Percentiles rank a stretch among this genome's conserved stretches.
Evolutionary conservation across 371 early-diverging fungal genomes (phyloP).

Genomic region (Furculomyces boomerangus): DNA sequence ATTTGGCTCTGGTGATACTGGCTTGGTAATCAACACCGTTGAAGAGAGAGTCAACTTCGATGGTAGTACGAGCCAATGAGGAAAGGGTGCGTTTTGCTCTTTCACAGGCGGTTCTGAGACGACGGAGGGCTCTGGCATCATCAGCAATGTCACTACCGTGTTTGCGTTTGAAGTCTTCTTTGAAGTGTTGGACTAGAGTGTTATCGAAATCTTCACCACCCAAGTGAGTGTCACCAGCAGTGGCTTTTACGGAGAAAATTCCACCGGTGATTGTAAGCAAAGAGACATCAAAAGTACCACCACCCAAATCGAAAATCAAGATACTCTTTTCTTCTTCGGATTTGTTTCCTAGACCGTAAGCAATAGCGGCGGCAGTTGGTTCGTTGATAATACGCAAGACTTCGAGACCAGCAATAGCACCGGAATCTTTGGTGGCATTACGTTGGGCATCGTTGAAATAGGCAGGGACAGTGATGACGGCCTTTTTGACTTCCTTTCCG

Average conservation of each 20-base stretch:
- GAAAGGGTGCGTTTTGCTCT: constrained; percentile 92
- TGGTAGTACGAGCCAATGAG: constrained; percentile 69
- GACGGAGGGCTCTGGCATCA: constrained; percentile 82
- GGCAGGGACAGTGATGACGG: constrained; percentile 96
- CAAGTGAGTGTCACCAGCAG: constrained; percentile 94
- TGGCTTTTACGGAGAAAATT: constrained; percentile 88
- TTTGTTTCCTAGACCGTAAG: constrained; percentile 86
- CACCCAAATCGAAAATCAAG: constrained; percentile 95
- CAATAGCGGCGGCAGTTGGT: constrained; percentile 98
- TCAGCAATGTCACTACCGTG: constrained; percentile 43
- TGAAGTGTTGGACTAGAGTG: constrained; percentile 78
- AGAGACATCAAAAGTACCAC: constrained; percentile 97
- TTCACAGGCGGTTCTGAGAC: constrained; percentile 91
- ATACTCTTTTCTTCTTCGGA: constrained; percentile 67
- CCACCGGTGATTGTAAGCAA: constrained; percentile 86
- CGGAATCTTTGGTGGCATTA: constrained; percentile 98
- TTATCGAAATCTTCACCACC: constrained; percentile 98
- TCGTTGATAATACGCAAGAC: constrained; percentile 96
- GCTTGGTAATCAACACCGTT: constrained; percentile 88
- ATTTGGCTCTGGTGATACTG: constrained; percentile 90
- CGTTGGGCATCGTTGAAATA: constrained; percentile 98
- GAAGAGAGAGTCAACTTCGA: constrained; percentile 89
- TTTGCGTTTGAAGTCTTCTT: constrained; percentile 83
- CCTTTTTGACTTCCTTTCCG: constrained; percentile 72
- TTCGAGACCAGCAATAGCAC: constrained; percentile 86